A percentile compares a stretch with the other conserved stretches of the same genome.
Conservation (phyloP, 345 rosid species). For the Camelina sativa region DNA sequence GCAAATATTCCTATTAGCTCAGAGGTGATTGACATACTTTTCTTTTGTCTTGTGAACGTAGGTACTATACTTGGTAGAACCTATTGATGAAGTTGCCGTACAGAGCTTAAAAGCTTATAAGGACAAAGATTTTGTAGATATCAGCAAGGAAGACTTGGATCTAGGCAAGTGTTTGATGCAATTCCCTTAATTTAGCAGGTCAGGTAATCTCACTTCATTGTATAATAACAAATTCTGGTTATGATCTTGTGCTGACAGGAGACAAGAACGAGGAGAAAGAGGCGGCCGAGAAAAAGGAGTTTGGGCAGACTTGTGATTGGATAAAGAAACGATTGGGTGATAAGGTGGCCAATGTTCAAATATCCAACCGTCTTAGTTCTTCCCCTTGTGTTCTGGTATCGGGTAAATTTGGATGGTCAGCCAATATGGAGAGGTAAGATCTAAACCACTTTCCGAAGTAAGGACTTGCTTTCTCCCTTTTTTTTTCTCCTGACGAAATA, state of each 20-base stretch:
- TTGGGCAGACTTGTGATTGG: constrained; percentile 95
- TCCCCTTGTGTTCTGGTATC: constrained; percentile 97
- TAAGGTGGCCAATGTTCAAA: constrained; percentile 88
- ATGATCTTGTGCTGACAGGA: constrained; percentile 54
- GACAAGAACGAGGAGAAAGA: constrained; percentile 91
- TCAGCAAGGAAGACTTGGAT: constrained; percentile 98
- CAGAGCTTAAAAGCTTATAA: constrained; percentile 90
- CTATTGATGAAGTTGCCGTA: constrained; percentile 93
- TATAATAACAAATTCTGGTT: constrained; percentile 27
- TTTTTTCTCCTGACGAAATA: not conserved
- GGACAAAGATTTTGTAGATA: constrained; percentile 93
- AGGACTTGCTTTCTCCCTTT: not conserved
- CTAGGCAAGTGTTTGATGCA: constrained; percentile 55
- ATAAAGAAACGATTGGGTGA: constrained; percentile 87
- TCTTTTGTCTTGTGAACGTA: constrained; percentile 34
- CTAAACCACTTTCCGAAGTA: not conserved
- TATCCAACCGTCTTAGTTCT: constrained; percentile 86
- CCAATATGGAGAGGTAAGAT: constrained; percentile 94
- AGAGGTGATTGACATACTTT: constrained; percentile 24
- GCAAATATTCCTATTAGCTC: not conserved
- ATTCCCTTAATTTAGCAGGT: constrained; percentile 3
- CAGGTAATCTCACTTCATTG: constrained; percentile 3
- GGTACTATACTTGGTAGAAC: constrained; percentile 89
- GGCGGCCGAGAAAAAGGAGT: constrained; percentile 75
- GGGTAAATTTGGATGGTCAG: constrained; percentile 98